Conservation (phyloP, 441 rosid species). For the Populus hybrid region DNA sequence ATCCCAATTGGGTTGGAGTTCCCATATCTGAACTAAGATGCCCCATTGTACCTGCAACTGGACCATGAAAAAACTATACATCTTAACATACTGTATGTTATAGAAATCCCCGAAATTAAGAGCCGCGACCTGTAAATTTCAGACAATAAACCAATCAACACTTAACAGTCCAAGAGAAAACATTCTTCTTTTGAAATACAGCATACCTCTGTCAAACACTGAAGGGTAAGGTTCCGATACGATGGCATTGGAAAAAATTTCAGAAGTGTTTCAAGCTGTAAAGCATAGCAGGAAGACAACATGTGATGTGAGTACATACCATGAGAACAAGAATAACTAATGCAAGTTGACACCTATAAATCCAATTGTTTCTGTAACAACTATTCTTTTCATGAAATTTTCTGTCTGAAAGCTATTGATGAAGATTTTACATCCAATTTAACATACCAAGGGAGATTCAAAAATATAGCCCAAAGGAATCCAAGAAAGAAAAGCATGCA, state of each 20-base stretch:
- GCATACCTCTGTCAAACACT: conserved; percentile 95
- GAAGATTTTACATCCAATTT: conserved; percentile 39
- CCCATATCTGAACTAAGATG: not conserved
- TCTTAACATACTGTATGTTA: conserved; percentile 73
- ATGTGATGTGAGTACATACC: not conserved
- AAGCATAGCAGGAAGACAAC: conserved; percentile 7
- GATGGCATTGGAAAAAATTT: conserved; percentile 81
- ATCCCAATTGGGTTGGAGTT: not conserved
- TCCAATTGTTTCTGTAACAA: conserved; percentile 8
- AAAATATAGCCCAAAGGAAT: conserved; percentile 99
- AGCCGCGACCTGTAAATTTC: conserved; percentile 74
- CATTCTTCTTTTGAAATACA: not conserved
- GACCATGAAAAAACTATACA: conserved; percentile 76
- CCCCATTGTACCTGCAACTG: conserved; percentile 65
- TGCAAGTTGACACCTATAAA: not conserved
- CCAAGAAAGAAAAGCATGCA: conserved; percentile 99
- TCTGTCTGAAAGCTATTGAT: not conserved
- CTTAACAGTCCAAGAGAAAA: conserved; percentile 2
- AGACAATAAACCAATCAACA: conserved; percentile 17
- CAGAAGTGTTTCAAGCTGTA: conserved; percentile 91
- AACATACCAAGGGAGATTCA: conserved; percentile 91
- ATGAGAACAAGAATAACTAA: conserved; percentile 10
- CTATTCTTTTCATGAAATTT: not conserved
- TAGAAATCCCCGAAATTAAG: conserved; percentile 93
- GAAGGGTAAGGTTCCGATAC: conserved; percentile 95